These are phyloP conservation scores for Pleurotus giganteus DNA, from an alignment of 768 basidiomycete genomes.

Conservation along the genomic window DNA sequence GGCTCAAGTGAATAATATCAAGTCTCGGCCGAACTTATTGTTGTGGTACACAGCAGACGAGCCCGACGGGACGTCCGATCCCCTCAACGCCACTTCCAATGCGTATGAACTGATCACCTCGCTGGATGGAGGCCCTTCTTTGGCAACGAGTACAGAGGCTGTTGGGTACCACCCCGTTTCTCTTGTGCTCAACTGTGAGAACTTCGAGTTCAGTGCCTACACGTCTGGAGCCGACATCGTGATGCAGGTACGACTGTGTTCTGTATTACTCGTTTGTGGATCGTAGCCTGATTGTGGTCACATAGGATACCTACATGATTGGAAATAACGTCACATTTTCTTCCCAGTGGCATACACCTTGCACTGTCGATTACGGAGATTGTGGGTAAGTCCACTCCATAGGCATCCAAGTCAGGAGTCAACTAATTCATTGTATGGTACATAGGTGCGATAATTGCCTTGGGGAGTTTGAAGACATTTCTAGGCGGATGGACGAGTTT, in stretches of 20 bases:
- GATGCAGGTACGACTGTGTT: conserved; percentile 27
- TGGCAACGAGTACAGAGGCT: conserved; percentile 32
- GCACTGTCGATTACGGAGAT: conserved; percentile 64
- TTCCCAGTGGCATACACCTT: conserved; percentile 56
- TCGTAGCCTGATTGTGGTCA: too few species aligned
- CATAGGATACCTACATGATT: conserved; percentile 57
- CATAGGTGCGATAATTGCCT: conserved; percentile 59
- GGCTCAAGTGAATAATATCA: conserved; percentile 67
- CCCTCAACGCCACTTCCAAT: conserved; percentile 54
- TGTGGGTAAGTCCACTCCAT: conserved; percentile 56
- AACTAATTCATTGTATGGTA: not conserved
- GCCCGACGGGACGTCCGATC: conserved; percentile 69
- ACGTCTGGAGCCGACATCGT: conserved; percentile 66
- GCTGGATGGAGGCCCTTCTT: conserved; percentile 44
- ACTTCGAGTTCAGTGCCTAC: conserved; percentile 62
- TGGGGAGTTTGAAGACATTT: conserved; percentile 70
- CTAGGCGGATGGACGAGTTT: conserved; percentile 66
- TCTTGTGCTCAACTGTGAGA: conserved; percentile 61
- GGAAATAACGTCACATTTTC: conserved; percentile 67
- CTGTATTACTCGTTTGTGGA: not conserved
- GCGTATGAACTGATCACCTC: conserved; percentile 57
- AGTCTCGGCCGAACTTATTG: conserved; percentile 64
- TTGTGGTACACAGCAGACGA: conserved; percentile 77
- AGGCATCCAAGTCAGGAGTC: not conserved
- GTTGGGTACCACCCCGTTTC: conserved; percentile 66